Evolutionary conservation across 345 rosid species (phyloP).

Genomic region (Trapa incisa): DNA sequence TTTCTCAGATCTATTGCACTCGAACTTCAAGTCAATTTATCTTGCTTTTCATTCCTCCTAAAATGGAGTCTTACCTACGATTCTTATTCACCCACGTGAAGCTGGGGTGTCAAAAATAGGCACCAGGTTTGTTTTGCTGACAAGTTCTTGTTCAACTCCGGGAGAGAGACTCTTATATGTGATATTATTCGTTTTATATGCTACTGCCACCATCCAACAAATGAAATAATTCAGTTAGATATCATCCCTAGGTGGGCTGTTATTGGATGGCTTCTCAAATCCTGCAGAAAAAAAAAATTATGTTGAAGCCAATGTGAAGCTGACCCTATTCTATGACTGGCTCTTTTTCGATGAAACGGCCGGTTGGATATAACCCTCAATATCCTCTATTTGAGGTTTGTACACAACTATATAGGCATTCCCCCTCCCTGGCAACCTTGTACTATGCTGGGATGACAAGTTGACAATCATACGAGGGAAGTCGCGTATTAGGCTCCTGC

Average conservation of each 20-base stretch:
- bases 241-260: conserved; percentile 80
- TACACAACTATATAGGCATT: no score
- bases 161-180: conserved; percentile 41
- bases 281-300: conserved; percentile 32
- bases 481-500: no score
- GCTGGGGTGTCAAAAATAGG: conserved; percentile 56
- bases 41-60: conserved; percentile 46
- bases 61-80: conserved; percentile 60
- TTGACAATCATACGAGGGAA: no score
- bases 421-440: no score
- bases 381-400: no score
- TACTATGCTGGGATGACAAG: no score
- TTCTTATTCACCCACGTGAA: conserved; percentile 66
- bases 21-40: conserved; percentile 63
- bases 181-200: conserved; percentile 72
- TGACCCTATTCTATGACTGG: conserved; percentile 78
- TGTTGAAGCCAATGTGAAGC: conserved; percentile 40
- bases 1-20: conserved; percentile 32
- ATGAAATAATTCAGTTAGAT: conserved; percentile 45
- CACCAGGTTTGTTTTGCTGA: conserved; percentile 65
- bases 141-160: conserved; percentile 44
- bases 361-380: no score
- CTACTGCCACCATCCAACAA: conserved; percentile 58
- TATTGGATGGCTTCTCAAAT: conserved; percentile 60
- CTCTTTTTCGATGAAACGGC: conserved; percentile 56